Evolutionary conservation across 1,284 basidiomycete genomes (phyloP), one percentile per base, ranked within the genome.

Genomic region (Melampsora allii-populina): DNA sequence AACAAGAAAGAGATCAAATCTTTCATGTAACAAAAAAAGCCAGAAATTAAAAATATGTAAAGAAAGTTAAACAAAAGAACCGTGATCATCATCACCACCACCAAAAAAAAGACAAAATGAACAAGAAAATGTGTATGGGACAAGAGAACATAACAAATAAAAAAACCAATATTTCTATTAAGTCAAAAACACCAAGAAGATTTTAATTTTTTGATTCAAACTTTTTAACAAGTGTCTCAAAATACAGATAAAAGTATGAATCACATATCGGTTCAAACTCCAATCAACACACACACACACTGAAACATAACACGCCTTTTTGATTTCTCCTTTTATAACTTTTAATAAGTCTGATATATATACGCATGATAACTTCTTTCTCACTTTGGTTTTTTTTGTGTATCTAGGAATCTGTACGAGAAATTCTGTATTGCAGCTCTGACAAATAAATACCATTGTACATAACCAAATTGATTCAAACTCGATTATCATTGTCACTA

Each of bases 401-500:
- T 14, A 42, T 42, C 12, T 42, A 42, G 39, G 10, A 42, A 14
- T 42, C 39, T 42, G 9, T 42, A 12, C 39, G 39, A 42, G 39
- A 42, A 42, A 42, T 42, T 42, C 39, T 42, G 39, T 42, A 42
- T 42, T 42, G 39, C 39, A 42, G 39, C 39, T 42, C 12, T 42
- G 39, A 42, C 50, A 56, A 56, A 56, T 56, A 56, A 56, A 56
- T 56, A 56, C 27, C 50, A 21, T 56, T 56, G 50, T 56, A 56
- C 50, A 42, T 42, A 42, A 42, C 39, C 39, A 42, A 12, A 56
- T 21, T 56, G 6, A 56, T 56, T 56, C 27, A 56, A 56, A 56
- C 50, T 56, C 27, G 19, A 42, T 14, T 12, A 42, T 42, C 36
- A 36, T 42, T 42, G 12, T 42, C 12, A 42, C 39, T 14, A 42